These are phyloP conservation scores for Pythium dissimile DNA, from an alignment of 352 stramenopile genomes.

Conservation along the genomic window DNA sequence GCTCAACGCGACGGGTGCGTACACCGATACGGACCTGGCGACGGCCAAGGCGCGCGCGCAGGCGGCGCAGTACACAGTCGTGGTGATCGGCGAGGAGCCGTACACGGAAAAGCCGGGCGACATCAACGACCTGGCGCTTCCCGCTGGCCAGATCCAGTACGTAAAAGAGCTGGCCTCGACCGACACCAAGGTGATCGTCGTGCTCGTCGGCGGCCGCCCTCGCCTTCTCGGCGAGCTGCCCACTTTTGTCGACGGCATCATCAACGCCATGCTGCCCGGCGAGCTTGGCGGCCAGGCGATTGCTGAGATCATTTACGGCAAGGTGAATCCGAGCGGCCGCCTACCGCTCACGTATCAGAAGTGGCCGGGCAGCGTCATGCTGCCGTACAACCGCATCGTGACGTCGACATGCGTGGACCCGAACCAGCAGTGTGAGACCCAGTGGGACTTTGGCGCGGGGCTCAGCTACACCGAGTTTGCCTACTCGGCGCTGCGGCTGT, in stretches of 20 bases:
- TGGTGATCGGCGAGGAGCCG: conserved; percentile 67
- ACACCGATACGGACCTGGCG: conserved; percentile 38
- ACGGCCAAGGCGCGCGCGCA: conserved; percentile 47
- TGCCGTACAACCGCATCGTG: conserved; percentile 75
- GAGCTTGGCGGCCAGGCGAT: conserved; percentile 77
- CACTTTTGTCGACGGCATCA: conserved; percentile 55
- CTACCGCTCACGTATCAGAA: conserved; percentile 83
- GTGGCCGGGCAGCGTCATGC: conserved; percentile 50
- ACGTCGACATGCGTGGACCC: conserved; percentile 22
- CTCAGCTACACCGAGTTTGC: conserved; percentile 56
- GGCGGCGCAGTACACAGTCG: conserved; percentile 59
- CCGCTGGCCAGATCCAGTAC: conserved; percentile 68
- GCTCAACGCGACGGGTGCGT: conserved; percentile 50
- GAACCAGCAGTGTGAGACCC: conserved; percentile 21
- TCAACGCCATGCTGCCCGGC: conserved; percentile 78
- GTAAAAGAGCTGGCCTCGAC: conserved; percentile 57
- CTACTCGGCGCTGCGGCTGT: conserved; percentile 36
- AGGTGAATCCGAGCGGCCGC: conserved; percentile 76
- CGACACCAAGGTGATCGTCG: conserved; percentile 76
- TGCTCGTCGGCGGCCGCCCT: conserved; percentile 76
- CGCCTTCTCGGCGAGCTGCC: conserved; percentile 62
- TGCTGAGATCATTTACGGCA: conserved; percentile 77
- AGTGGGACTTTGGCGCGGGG: conserved; percentile 66
- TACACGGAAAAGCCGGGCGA: conserved; percentile 88
- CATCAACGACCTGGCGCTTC: conserved; percentile 71